phyloP scores from a whole-genome alignment of 164 flowering plant genomes.

The Piper betle region DNA sequence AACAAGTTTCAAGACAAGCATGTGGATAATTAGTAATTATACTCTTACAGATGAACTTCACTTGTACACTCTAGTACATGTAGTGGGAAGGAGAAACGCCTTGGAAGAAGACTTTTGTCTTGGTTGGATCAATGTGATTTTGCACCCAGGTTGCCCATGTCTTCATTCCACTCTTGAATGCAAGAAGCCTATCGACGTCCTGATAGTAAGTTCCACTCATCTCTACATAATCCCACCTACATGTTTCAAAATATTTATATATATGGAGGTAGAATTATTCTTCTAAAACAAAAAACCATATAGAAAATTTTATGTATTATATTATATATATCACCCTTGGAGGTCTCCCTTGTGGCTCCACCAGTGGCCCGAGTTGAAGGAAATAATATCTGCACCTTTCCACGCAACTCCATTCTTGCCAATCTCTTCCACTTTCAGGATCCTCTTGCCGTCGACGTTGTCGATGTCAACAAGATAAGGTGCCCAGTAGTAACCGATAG shows the following conservation, averaged over 20 bases:
- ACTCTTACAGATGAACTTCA: too few relatives aligned
- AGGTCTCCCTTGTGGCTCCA: slow-evolving; percentile 42
- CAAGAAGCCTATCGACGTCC: slow-evolving; percentile 71
- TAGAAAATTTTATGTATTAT: too few relatives aligned
- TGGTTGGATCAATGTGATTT: slow-evolving; percentile 34
- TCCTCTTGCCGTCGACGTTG: slow-evolving; percentile 15
- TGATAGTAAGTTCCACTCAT: slow-evolving; percentile 37
- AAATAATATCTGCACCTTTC: slow-evolving; percentile 38
- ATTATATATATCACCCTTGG: slow-evolving; percentile 29
- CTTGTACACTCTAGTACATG: slow-evolving; percentile 25
- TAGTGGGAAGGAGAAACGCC: slow-evolving; percentile 81
- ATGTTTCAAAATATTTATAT: not conserved
- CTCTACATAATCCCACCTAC: slow-evolving; percentile 84
- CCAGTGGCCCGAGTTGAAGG: slow-evolving; percentile 74
- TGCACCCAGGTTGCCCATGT: slow-evolving; percentile 92
- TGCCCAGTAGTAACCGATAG: slow-evolving; percentile 20
- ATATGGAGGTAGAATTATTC: not conserved
- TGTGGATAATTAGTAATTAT: too few relatives aligned
- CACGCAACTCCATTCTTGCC: slow-evolving; percentile 25
- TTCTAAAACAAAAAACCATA: too few relatives aligned
- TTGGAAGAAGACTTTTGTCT: slow-evolving; percentile 61
- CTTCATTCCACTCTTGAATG: slow-evolving; percentile 50
- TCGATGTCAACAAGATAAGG: slow-evolving; percentile 45
- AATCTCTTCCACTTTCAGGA: slow-evolving; percentile 42
- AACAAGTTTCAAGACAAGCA: slow-evolving; percentile 35